Evolutionary conservation across 2,329 filamentous ascomycete genomes (phyloP), one percentile per base, ranked within the genome.

Genomic region (Ophiostoma sp.): DNA sequence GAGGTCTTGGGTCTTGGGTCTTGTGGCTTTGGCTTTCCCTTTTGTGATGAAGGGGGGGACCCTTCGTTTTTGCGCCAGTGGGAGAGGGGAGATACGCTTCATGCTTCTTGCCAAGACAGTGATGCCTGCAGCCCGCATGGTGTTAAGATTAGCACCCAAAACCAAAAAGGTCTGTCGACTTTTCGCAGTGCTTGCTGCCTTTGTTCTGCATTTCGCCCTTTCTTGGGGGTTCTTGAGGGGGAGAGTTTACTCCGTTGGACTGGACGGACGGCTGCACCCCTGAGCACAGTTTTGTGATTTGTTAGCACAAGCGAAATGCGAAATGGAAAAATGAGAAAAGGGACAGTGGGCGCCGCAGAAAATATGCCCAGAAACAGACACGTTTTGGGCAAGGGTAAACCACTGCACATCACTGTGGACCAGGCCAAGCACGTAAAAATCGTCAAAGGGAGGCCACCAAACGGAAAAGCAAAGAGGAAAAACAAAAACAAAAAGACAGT

Each of bases 71-170:
- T 48, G 64, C 42, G 42, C 25, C 64, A 33, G 42, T 68, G 42
- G 63, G 25, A 50, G 28, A 50, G 64, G 63, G 12, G 17, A 68
- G 64, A 68, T 31, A n/a, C 39, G 22, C 36, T 52, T 42, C 39
- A 12, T 55, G 50, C 50, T 57, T n/a, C 33, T 33, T 55, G 71
- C 71, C 71, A 72, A 69, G 63, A 6, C n/a, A 3, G 31, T n/a
- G 8, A 57, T 15, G 50, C 33, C 45, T 55, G 66, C 66, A 69
- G 25, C 25, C 66, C 19, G 45, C 45, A 33, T 70, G 50, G 42
- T 15, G 50, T 70, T 17, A 70, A 45, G 33, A 57, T 70, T 42
- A n/a, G 28, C 45, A 33, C 17, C 31, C 61, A 25, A 22, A n/a
- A n/a, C 22, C 1, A 25, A 8, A 22, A 28, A 55, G 8, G n/a